Conservation (phyloP, 2,329 filamentous ascomycete genomes). For the Plenodomus biglobosus region DNA sequence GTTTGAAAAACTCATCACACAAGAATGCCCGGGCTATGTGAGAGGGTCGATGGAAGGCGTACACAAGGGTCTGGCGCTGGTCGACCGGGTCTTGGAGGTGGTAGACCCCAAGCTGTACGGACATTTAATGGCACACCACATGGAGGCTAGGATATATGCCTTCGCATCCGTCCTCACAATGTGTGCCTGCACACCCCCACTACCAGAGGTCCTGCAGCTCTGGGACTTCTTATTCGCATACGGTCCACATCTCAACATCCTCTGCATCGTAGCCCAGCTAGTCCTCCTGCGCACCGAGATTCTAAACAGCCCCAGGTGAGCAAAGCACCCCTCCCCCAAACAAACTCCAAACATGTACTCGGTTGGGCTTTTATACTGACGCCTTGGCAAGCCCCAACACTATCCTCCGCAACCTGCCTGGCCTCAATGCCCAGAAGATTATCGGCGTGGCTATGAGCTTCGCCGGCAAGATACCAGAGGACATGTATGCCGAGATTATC, state of each 20-base stretch:
- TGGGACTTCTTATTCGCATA: slow-evolving; percentile 99
- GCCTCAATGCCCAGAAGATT: slow-evolving; percentile 78
- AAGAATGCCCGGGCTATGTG: slow-evolving; percentile 90
- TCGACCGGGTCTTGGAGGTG: slow-evolving; percentile 88
- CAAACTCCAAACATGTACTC: no score
- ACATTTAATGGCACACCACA: slow-evolving; percentile 80
- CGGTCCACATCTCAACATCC: slow-evolving; percentile 88
- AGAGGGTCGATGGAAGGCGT: slow-evolving; percentile 96
- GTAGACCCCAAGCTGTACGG: slow-evolving; percentile 85
- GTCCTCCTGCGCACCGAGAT: slow-evolving; percentile 85
- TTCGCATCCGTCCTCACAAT: slow-evolving; percentile 94
- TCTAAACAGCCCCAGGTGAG: slow-evolving; percentile 78
- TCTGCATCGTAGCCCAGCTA: slow-evolving; percentile 95
- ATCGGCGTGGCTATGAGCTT: slow-evolving; percentile 84
- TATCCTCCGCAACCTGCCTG: slow-evolving; percentile 82
- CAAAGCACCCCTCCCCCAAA: neutral
- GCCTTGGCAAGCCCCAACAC: slow-evolving; percentile 73
- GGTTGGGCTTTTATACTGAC: no score
- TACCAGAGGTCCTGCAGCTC: slow-evolving; percentile 87
- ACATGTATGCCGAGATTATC: slow-evolving; percentile 88
- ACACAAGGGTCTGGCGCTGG: slow-evolving; percentile 84
- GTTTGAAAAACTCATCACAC: slow-evolving; percentile 83
- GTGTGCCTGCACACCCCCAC: slow-evolving; percentile 90
- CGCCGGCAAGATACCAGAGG: slow-evolving; percentile 84
- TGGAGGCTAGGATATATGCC: slow-evolving; percentile 92